These are phyloP conservation scores for Kockiozyma suomiensis DNA, from an alignment of 805 yeast species.

Conservation along the genomic window DNA sequence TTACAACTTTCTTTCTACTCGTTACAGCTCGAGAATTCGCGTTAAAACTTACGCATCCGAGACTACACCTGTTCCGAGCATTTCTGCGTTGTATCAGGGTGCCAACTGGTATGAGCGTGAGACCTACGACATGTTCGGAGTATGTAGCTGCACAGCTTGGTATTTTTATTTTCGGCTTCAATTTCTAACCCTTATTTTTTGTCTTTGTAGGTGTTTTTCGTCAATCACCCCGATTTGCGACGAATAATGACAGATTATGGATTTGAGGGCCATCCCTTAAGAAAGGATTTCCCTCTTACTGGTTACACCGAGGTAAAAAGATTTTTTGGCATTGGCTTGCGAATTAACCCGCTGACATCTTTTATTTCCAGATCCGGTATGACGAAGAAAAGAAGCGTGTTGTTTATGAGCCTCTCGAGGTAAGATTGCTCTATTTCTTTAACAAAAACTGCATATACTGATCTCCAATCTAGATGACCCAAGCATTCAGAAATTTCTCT, in stretches of 20 bases:
- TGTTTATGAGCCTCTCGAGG: conserved; percentile 83
- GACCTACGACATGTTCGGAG: conserved; percentile 83
- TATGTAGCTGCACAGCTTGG: conserved; percentile 14
- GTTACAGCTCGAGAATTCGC: conserved; percentile 84
- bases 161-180: no score
- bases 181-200: no score
- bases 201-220: conserved; percentile 58
- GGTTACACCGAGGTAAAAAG: conserved; percentile 69
- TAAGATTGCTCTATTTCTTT: background rate
- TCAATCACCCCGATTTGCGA: conserved; percentile 86
- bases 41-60: conserved; percentile 88
- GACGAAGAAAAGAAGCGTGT: conserved; percentile 90
- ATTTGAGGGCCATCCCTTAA: conserved; percentile 86
- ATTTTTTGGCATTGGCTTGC: background rate
- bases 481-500: conserved; percentile 87
- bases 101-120: conserved; percentile 92
- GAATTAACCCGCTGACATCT: background rate
- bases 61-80: conserved; percentile 76
- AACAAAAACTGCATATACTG: background rate
- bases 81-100: conserved; percentile 72
- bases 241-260: conserved; percentile 91
- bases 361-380: conserved; percentile 58
- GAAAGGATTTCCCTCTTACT: conserved; percentile 91
- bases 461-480: conserved; percentile 56
- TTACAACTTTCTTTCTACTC: conserved; percentile 75